Evolutionary conservation across 2,329 filamentous ascomycete species (phyloP), one percentile per base, ranked within the genome.

Genomic region (Verticillium dahliae): DNA sequence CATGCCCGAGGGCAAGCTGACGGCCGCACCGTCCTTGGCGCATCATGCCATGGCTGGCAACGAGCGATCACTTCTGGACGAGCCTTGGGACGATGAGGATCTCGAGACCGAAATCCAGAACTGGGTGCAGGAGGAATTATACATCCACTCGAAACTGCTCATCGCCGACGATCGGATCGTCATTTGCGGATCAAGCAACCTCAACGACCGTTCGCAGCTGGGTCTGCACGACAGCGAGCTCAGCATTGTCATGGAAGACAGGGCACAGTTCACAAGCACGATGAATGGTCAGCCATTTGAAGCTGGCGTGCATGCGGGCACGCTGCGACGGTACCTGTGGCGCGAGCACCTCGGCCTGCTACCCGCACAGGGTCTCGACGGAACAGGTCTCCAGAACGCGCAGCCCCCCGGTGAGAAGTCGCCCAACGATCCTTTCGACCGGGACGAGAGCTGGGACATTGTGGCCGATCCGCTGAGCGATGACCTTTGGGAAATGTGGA

Each of bases 61-160:
- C 77, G 69, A 73, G 6, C 87, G 72, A 73, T 84, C 72, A 78
- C 82, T 81, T 75, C 85, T 69, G 3, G 87, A 91, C 10, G 91
- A 96, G 73, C 69, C 77, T 1, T 97, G 92, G 90, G 89, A 93
- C 15, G 89, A 90, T 15, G 79, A 81, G 0, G 77, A 89, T 3
- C 78, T 86, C 0, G 85, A 94, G 67, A 84, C 85, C 1, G 95
- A 98, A 73, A 89, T 92, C 62, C 84, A 89, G 60, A 91, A 96
- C 71, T 96, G 95, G 80, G 89, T 98, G 62, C 94, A 97, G 72
- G 95, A 99, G 73, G 94, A 99, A 74, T 84, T 98, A 1, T 99
- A 99, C 73, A 89, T 98, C 57, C 95, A 99, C 73, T 90, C 87
- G 34, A 99, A 98, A 77, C 82, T 97, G 39, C 83, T 95, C 67